These are phyloP conservation scores for Lichtheimia hyalospora DNA, from an alignment of 371 early-diverging fungal species.

Conservation along the genomic window DNA sequence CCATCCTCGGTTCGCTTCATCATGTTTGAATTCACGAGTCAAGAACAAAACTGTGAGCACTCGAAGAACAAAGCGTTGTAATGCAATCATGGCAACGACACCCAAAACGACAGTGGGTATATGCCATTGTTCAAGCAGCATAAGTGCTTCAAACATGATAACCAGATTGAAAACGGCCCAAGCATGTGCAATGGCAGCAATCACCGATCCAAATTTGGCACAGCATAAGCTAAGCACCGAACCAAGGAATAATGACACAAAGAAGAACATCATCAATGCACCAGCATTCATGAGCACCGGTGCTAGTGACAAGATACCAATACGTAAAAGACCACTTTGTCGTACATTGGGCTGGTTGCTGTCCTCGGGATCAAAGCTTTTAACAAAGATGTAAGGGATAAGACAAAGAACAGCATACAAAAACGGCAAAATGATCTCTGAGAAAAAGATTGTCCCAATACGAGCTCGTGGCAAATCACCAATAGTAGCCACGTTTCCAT, in stretches of 20 bases:
- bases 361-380: slow-evolving; percentile 45
- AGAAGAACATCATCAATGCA: slow-evolving; percentile 67
- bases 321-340: slow-evolving; percentile 56
- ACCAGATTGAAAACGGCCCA: slow-evolving; percentile 67
- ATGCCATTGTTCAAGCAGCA: slow-evolving; percentile 70
- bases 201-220: slow-evolving; percentile 69
- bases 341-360: slow-evolving; percentile 37
- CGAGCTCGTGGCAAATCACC: slow-evolving; percentile 71
- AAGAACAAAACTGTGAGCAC: slow-evolving; percentile 69
- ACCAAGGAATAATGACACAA: slow-evolving; percentile 70
- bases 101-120: slow-evolving; percentile 65
- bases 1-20: slow-evolving; percentile 84
- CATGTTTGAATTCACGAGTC: slow-evolving; percentile 82
- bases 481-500: slow-evolving; percentile 48
- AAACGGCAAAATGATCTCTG: slow-evolving; percentile 75
- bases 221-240: slow-evolving; percentile 65
- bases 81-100: slow-evolving; percentile 60
- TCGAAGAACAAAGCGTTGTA: slow-evolving; percentile 74
- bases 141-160: slow-evolving; percentile 62
- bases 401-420: slow-evolving; percentile 64
- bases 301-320: slow-evolving; percentile 65
- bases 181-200: slow-evolving; percentile 71
- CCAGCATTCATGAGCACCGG: slow-evolving; percentile 77
- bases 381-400: slow-evolving; percentile 67
- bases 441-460: slow-evolving; percentile 67